phyloP scores from a whole-genome alignment of 2,329 filamentous ascomycete species.

The Botrytis sinoallii region DNA sequence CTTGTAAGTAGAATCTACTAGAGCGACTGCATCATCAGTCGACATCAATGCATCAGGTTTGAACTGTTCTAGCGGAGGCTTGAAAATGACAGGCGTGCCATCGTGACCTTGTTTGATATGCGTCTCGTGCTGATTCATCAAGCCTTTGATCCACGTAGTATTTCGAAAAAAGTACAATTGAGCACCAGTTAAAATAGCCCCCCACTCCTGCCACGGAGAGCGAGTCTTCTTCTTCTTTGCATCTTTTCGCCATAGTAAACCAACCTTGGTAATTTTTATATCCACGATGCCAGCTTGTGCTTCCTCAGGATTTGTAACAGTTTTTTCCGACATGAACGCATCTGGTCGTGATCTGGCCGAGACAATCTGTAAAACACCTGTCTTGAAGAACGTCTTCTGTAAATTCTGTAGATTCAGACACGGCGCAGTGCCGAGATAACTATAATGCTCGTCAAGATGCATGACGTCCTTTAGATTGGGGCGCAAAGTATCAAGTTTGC shows the following conservation, averaged over 20 bases:
- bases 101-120: slow-evolving; percentile 76
- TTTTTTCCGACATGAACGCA: slow-evolving; percentile 88
- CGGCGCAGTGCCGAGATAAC: slow-evolving; percentile 74
- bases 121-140: slow-evolving; percentile 83
- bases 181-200: slow-evolving; percentile 91
- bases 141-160: slow-evolving; percentile 82
- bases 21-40: slow-evolving; percentile 85
- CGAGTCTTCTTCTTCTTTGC: slow-evolving; percentile 88
- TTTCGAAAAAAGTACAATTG: slow-evolving; percentile 97
- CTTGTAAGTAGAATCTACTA: slow-evolving; percentile 82
- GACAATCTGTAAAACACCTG: slow-evolving; percentile 89
- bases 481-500: slow-evolving; percentile 76
- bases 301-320: slow-evolving; percentile 78
- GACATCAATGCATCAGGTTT: slow-evolving; percentile 93
- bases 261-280: slow-evolving; percentile 96
- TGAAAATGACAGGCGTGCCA: slow-evolving; percentile 79
- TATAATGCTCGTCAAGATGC: slow-evolving; percentile 87
- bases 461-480: slow-evolving; percentile 91
- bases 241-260: slow-evolving; percentile 91
- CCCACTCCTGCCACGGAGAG: slow-evolving; percentile 99
- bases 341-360: slow-evolving; percentile 91
- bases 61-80: slow-evolving; percentile 84
- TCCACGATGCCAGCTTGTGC: slow-evolving; percentile 92
- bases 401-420: slow-evolving; percentile 76
- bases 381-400: slow-evolving; percentile 86